Evolutionary conservation across 306 rosid genomes (phyloP), one percentile per base, ranked within the genome.

Genomic region (Abrus pulchellus): DNA sequence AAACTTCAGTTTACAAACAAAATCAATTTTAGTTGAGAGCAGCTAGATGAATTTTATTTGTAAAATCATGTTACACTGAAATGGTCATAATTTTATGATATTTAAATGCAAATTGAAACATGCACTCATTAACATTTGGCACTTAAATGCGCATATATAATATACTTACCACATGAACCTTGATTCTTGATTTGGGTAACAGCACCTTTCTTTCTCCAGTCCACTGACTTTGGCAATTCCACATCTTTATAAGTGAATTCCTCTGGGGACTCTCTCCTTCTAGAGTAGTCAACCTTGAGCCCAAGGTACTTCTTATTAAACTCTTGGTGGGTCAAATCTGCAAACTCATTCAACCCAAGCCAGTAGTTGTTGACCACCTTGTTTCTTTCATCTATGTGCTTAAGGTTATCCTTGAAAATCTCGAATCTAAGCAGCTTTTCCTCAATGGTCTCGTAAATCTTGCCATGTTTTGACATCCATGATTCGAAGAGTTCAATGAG

Each of bases 181-280:
- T 92, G 97, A 64, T 92, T 92, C 82, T 90, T 89, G 68, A 90
- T 88, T 0, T 12, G 36, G 55, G 92, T 83, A 3, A 91, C 97
- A 9, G 92, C 93, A n/a, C 93, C 97, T 84, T 91, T 89, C 89
- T 83, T 89, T 78, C 97, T 89, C 93, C 97, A 89, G 48, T 89
- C 93, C 49, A 91, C 90, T 1, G 97, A 91, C 64, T 89, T 88
- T 3, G 92, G 93, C 83, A 86, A 88, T 57, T 86, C 85, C 45
- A 74, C 88, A 77, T 85, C 85, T 74, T 68, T 82, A 64, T 88
- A 85, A 54, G 61, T 52, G 83, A 88, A 85, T 14, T 89, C 89
- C 60, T 80, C 85, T 0, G 87, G 65, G n/a, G 91, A 77, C 27
- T 84, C 83, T 70, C 73, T 79, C 29, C 36, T 78, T 54, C 68